Percentiles rank a stretch among this genome's conserved stretches.
These are phyloP conservation scores for Eimeria praecox DNA, from an alignment of 169 alveolate species.

Conservation along the genomic window DNA sequence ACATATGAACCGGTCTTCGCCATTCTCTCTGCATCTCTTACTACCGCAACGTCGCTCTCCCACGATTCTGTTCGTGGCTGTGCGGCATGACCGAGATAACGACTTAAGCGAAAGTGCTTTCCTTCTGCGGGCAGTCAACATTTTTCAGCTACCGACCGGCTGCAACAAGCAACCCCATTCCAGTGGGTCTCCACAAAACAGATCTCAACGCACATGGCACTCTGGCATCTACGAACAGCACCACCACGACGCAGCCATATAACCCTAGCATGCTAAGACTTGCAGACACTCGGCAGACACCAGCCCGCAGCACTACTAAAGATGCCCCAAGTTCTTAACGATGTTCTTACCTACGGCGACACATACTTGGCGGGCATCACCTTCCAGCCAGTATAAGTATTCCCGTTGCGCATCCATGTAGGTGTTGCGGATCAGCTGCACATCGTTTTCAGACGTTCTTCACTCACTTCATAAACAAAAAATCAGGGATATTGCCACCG, in stretches of 20 bases:
- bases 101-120: neutral
- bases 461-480: neutral
- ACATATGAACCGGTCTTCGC: neutral
- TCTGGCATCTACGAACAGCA: neutral
- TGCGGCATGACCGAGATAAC: constrained; percentile 42
- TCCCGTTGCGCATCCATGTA: constrained; percentile 11
- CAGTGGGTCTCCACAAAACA: neutral
- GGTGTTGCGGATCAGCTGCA: constrained; percentile 47
- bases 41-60: constrained; percentile 15
- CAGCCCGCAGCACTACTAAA: neutral
- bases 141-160: neutral
- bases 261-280: neutral
- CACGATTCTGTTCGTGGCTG: constrained; percentile 64
- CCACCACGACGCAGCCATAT: neutral
- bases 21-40: neutral
- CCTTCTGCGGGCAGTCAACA: neutral
- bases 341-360: neutral
- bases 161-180: neutral
- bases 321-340: neutral
- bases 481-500: neutral
- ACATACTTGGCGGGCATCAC: neutral
- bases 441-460: neutral
- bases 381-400: constrained; percentile 38
- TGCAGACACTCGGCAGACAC: neutral
- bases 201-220: neutral